Evolutionary conservation across 345 rosid genomes (phyloP), one percentile per base, ranked within the genome.

Genomic region (Gossypioides kirkii): DNA sequence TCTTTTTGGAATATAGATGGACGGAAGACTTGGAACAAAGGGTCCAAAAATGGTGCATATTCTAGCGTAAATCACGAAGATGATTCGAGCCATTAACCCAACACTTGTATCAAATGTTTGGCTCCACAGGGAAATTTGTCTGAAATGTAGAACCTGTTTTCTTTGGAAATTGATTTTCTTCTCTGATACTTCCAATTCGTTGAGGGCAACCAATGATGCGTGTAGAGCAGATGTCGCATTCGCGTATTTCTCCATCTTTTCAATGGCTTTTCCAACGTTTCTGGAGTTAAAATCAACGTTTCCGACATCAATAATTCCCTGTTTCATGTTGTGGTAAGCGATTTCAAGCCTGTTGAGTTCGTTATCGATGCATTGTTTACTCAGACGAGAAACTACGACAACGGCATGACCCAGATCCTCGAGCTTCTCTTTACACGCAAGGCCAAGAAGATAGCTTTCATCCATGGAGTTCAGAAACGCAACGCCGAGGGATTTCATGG

Each of bases 111-210:
- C 91, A 43, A 76, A 81, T 2, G 86, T 81, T 49, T 73, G 80
- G 73, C n/a, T 82, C 89, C 89, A 84, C 1, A 86, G 76, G 6
- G 89, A 87, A 14, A 32, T 46, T 10, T 80, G 77, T 81, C 71
- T 84, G 70, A 46, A 81, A 10, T 73, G 82, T 10, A 62, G 74
- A 6, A 84, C 79, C 20, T 73, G 79, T 59, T 75, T 81, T 61
- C 84, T 73, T 45, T 82, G 84, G 22, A 16, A 66, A 46, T 74
- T 13, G 41, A 82, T 77, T 61, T 75, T 87, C 41, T 74, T 65
- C 83, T 87, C 89, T 1, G 81, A 75, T 3, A 42, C 14, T 64
- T 82, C 89, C 74, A 86, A 47, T 59, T 87, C 83, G 8, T 81
- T 12, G 1, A 86, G 83, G 12, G 47, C 36, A 45, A 26, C 80